Base-by-base conservation (phyloP, 106 monocot genomes). In the Triglochin maritima region DNA sequence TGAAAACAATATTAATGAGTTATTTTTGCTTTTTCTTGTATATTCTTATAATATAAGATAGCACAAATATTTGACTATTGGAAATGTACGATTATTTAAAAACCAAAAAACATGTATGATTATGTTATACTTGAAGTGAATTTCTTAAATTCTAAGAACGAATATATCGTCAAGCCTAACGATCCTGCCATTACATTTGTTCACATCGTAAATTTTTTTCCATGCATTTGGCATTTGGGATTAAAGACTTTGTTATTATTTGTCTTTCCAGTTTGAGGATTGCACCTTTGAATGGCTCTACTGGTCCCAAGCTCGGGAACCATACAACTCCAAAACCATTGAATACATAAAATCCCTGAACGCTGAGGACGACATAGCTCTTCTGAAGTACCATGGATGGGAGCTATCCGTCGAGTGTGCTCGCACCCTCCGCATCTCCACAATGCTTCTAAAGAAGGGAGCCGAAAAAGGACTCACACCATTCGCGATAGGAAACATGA, bases 381-480 rank as follows among this genome's bases (percentile, higher is more conserved):
- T 91, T 3, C 80, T 96, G 50, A 96, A 86, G 63, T 81, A 71
- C 49, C 60, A 96, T 17, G 95, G 95, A 4, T 91, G 90, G 90
- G 84, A 90, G 6, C 75, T 82, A 3, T 90, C 95, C 0, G 52
- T 43, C 1, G 71, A 81, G 47, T 96, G 83, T 65, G 60, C 80
- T 58, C 79, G 87, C 67, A 81, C 81, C 57, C 75, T 90, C 3
- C 76, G 87, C 17, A 83, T 96, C 47, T 87, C 85, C 49, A 90
- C 95, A 64, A 90, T 90, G 87, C 85, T 96, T n/a, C 59, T 96
- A 66, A 90, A 90, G 75, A 96, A 96, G 74, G 90, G 95, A 4
- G 90, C 67, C 0, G 73, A 69, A 43, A 77, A 72, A 70, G 90
- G 95, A 4, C 79, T 96, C 16, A 78, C 87, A 29, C 85, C 90